These are phyloP conservation scores for Penicillium sp. DNA, from an alignment of 2,329 filamentous ascomycete species.

Conservation along the genomic window DNA sequence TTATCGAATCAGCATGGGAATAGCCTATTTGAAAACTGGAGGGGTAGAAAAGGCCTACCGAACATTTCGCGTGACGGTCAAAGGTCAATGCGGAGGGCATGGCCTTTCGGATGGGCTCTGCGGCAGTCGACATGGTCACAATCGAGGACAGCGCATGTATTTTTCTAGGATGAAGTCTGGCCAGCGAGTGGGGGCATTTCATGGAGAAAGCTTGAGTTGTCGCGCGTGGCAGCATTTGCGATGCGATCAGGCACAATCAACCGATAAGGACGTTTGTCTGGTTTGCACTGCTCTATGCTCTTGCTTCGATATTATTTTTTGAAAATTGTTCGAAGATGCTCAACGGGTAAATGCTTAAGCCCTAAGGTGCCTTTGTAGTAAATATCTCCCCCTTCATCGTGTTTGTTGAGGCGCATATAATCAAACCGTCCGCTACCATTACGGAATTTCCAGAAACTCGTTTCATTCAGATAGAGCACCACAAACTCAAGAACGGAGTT, in stretches of 20 bases:
- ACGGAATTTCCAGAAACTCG: too few relatives aligned
- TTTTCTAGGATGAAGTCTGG: slow-evolving; percentile 7
- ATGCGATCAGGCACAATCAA: slow-evolving; percentile 16
- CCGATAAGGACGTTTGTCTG: slow-evolving; percentile 23
- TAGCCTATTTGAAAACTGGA: slow-evolving; percentile 6
- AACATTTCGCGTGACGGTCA: slow-evolving; percentile 72
- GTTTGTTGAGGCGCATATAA: too few relatives aligned
- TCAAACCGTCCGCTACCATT: too few relatives aligned
- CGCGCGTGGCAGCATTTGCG: slow-evolving; percentile 3
- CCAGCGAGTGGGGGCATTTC: slow-evolving; percentile 14
- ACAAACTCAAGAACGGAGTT: too few relatives aligned
- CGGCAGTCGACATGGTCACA: slow-evolving; percentile 30
- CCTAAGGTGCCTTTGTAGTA: too few relatives aligned
- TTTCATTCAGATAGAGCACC: too few relatives aligned
- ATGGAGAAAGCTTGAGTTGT: slow-evolving; percentile 12
- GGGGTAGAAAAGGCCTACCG: slow-evolving; percentile 53
- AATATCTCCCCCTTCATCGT: too few relatives aligned
- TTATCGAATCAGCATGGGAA: slow-evolving; percentile 1
- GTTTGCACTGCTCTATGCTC: slow-evolving; percentile 13
- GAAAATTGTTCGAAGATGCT: too few relatives aligned
- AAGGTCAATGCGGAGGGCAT: slow-evolving; percentile 66
- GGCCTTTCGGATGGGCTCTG: slow-evolving; percentile 23
- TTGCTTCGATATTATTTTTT: too few relatives aligned
- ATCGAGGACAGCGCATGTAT: neutral
- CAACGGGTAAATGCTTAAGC: too few relatives aligned